Base-by-base conservation (phyloP, 2,329 filamentous ascomycete genomes). In the Fusarium odoratissimum region DNA sequence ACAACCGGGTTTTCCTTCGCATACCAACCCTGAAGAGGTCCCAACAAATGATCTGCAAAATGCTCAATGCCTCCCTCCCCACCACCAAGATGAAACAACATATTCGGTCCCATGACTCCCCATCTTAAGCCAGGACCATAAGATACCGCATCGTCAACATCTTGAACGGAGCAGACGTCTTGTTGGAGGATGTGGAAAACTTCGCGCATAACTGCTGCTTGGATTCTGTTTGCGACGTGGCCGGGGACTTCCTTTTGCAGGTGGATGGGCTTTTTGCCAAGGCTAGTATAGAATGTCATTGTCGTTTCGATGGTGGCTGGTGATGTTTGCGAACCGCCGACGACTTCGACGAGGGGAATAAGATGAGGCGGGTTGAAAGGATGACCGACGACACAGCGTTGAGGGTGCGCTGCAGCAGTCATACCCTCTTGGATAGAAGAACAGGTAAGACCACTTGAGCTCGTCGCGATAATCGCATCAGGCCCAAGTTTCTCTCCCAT, bases 61-160 rank as follows among this genome's bases (percentile, higher is more conserved):
- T 69, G 67, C 11, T 69, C 67, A 28, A 68, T 68, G 12, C 67
- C 67, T 19, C 64, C 64, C 35, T 68, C 52, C 3, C 67, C 67
- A 30, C 67, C 67, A 17, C 67, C 67, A 11, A 69, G 67, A 68
- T 69, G 67, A 11, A 68, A 54, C 3, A 69, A 21, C 10, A 59
- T 56, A 11, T 58, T 69, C 0, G 67, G 67, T 30, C 67, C 67
- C 67, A 69, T 69, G 5, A 69, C 51, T 3, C 67, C 67, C 67
- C 67, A 69, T 1, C 67, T 11, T 1, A 69, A 21, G 6, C 67
- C 67, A 13, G 67, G 67, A 1, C 67, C 67, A 25, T 69, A 68
- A 1, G 67, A 68, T 10, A 69, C 51, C 23, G 64, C 67, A 21
- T 69, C 58, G 14, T 69, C 67, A 17, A 69, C 68, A 13, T 68